phyloP scores from a whole-genome alignment of 169 alveolate genomes.

The Plasmodium knowlesi region DNA sequence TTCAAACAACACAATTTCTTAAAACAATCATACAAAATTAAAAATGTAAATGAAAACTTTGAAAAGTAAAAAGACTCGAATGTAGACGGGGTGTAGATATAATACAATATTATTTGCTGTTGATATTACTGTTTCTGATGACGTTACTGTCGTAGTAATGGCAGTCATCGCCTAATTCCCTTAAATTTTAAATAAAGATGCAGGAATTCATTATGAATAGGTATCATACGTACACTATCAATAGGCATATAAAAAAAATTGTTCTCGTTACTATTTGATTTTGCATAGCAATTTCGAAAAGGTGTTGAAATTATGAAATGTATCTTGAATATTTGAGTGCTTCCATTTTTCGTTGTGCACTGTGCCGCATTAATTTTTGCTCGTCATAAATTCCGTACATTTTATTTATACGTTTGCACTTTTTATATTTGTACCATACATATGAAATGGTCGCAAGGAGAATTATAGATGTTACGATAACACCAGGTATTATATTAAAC shows the following conservation, averaged over 20 bases:
- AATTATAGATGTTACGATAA: neutral
- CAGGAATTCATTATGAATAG: neutral
- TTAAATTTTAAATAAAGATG: neutral
- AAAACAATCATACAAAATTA: neutral
- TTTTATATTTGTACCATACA: slow-evolving; percentile 19
- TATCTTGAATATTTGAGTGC: neutral
- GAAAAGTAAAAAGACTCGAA: neutral
- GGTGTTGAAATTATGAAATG: neutral
- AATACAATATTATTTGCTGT: neutral
- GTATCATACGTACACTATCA: neutral
- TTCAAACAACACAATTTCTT: neutral
- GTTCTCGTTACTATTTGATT: neutral
- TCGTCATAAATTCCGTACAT: neutral
- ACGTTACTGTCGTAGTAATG: neutral
- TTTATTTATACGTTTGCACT: slow-evolving; percentile 4
- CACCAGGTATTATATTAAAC: neutral
- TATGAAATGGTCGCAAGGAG: neutral
- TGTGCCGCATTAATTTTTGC: neutral
- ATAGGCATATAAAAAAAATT: neutral
- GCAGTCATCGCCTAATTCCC: neutral
- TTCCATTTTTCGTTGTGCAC: neutral
- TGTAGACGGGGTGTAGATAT: neutral
- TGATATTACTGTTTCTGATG: neutral
- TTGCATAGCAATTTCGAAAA: neutral
- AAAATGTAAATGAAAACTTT: neutral